phyloP scores from a whole-genome alignment of 2,329 filamentous ascomycete species.

The Neurospora sp. region DNA sequence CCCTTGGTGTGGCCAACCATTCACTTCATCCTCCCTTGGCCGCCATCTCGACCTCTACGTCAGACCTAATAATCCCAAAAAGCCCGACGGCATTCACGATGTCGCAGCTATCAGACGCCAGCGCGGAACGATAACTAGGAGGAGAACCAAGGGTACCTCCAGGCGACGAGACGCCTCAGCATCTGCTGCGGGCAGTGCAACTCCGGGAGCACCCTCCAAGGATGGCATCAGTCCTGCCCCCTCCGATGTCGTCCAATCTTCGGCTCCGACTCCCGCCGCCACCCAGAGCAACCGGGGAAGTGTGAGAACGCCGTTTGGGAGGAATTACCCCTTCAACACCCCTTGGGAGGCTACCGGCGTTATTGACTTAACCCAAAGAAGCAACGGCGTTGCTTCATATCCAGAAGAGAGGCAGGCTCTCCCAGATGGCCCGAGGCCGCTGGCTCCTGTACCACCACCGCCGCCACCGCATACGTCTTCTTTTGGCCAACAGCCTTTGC shows the following conservation, averaged over 20 bases:
- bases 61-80: constrained; percentile 84
- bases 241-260: constrained; percentile 28
- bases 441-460: constrained; percentile 23
- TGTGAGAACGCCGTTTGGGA: constrained; percentile 30
- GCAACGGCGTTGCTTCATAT: background rate
- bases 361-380: constrained; percentile 41
- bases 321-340: constrained; percentile 47
- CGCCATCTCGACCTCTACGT: constrained; percentile 92
- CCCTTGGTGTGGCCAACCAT: constrained; percentile 78
- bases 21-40: constrained; percentile 88
- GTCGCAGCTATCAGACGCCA: constrained; percentile 81
- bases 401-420: background rate
- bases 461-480: constrained; percentile 28
- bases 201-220: constrained; percentile 32
- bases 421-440: background rate
- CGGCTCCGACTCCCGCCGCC: constrained; percentile 22
- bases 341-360: constrained; percentile 71
- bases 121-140: constrained; percentile 74
- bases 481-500: constrained; percentile 43
- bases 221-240: constrained; percentile 25
- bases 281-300: constrained; percentile 20
- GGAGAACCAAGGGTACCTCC: constrained; percentile 63
- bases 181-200: constrained; percentile 31
- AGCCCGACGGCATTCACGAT: constrained; percentile 77
- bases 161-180: constrained; percentile 54